Evolutionary conservation across 768 basidiomycete species (phyloP).

Genomic region (Termitomyces sp.): DNA sequence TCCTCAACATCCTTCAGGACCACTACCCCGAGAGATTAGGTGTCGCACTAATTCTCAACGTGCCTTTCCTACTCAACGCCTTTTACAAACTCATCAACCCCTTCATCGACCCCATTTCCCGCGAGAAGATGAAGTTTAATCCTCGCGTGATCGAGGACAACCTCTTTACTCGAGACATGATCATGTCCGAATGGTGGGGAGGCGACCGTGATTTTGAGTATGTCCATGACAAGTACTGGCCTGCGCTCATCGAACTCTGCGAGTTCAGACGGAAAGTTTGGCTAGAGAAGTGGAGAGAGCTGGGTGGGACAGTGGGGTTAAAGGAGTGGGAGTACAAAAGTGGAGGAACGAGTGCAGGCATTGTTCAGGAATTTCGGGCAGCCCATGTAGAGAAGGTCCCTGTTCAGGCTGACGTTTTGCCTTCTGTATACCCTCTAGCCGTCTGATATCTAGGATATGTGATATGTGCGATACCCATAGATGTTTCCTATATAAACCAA

Average conservation of each 20-base stretch:
- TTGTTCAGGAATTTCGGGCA: background rate
- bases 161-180: constrained; percentile 63
- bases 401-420: background rate
- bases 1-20: constrained; percentile 65
- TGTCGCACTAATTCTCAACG: constrained; percentile 64
- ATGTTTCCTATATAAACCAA: background rate
- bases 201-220: constrained; percentile 68
- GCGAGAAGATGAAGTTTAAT: constrained; percentile 72
- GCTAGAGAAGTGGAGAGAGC: constrained; percentile 57
- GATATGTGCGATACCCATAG: background rate
- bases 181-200: constrained; percentile 68
- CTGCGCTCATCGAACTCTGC: constrained; percentile 50
- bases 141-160: constrained; percentile 60
- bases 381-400: constrained; percentile 1
- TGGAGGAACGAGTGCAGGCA: constrained; percentile 2
- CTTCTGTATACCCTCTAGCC: background rate
- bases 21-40: constrained; percentile 90
- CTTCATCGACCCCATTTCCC: constrained; percentile 80
- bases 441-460: background rate
- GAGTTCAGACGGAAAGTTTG: constrained; percentile 43
- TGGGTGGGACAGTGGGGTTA: constrained; percentile 67
- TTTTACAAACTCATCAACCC: constrained; percentile 79
- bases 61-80: constrained; percentile 71
- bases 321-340: constrained; percentile 78
- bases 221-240: constrained; percentile 73